phyloP scores from a whole-genome alignment of 2,329 filamentous ascomycete species.

The Pseudodiploospora longispora region DNA sequence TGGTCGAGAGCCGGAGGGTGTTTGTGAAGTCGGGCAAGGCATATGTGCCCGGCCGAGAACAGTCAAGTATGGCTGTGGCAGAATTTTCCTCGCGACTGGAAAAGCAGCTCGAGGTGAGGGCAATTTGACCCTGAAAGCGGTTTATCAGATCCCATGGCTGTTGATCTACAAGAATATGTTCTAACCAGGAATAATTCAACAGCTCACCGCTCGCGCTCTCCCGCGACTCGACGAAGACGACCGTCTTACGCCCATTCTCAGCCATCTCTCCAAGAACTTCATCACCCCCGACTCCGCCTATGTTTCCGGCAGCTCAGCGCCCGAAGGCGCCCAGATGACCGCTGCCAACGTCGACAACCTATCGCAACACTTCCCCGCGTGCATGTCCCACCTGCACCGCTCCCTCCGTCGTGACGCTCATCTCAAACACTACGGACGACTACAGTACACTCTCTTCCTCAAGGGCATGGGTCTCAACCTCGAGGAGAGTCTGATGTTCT shows the following conservation, averaged over 20 bases:
- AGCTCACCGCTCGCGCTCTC: constrained; percentile 83
- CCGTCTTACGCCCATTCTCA: constrained; percentile 60
- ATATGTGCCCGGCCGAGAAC: constrained; percentile 81
- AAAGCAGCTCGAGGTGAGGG: constrained; percentile 66
- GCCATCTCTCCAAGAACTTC: constrained; percentile 91
- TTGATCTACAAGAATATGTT: neutral
- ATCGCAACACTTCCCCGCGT: constrained; percentile 76
- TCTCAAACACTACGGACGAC: constrained; percentile 83
- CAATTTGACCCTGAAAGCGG: neutral
- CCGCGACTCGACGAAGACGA: constrained; percentile 95
- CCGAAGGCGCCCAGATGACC: constrained; percentile 65
- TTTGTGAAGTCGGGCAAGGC: constrained; percentile 76
- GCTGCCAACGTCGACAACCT: constrained; percentile 74
- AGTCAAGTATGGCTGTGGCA: constrained; percentile 78
- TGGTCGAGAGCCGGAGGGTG: constrained; percentile 73
- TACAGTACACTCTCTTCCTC: constrained; percentile 94
- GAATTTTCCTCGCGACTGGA: constrained; percentile 79
- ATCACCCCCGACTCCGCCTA: constrained; percentile 83
- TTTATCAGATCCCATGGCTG: neutral
- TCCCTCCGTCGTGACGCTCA: constrained; percentile 81
- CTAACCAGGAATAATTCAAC: neutral
- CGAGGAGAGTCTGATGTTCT: constrained; percentile 89
- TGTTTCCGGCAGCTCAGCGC: constrained; percentile 50
- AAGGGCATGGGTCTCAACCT: constrained; percentile 89
- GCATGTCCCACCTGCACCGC: constrained; percentile 87